These are phyloP conservation scores for Zoysia pacifica DNA, from an alignment of 176 grass and related monocot genomes.

Conservation along the genomic window DNA sequence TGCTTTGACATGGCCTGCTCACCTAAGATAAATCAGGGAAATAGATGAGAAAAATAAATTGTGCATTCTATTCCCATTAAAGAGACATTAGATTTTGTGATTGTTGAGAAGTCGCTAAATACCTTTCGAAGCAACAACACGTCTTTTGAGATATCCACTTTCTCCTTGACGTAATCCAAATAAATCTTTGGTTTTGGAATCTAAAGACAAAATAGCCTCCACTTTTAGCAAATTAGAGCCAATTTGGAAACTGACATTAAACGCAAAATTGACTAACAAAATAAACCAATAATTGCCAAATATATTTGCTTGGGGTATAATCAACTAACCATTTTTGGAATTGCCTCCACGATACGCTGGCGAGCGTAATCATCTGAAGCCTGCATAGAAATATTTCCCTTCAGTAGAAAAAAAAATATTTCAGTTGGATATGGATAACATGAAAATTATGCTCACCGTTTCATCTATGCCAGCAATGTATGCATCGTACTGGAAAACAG, in stretches of 20 bases:
- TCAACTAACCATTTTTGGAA: constrained; percentile 18
- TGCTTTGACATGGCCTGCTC: no score
- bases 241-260: not conserved
- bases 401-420: not conserved
- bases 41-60: no score
- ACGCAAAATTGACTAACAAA: not conserved
- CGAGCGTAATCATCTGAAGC: not conserved
- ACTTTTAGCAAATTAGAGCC: constrained; percentile 10
- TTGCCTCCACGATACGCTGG: not conserved
- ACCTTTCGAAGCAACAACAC: not conserved
- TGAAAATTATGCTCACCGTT: constrained; percentile 1
- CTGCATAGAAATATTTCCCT: constrained; percentile 1
- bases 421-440: not conserved
- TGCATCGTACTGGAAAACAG: constrained; percentile 17
- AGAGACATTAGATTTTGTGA: no score
- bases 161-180: constrained; percentile 18
- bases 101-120: not conserved
- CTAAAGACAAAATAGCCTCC: constrained; percentile 1
- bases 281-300: not conserved
- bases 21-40: no score
- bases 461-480: not conserved
- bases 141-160: constrained; percentile 1
- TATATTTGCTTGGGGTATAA: no score
- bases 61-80: no score
- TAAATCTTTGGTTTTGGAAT: not conserved